phyloP scores from a whole-genome alignment of 495 filamentous ascomycete genomes.

The Endocarpon pusillum region DNA sequence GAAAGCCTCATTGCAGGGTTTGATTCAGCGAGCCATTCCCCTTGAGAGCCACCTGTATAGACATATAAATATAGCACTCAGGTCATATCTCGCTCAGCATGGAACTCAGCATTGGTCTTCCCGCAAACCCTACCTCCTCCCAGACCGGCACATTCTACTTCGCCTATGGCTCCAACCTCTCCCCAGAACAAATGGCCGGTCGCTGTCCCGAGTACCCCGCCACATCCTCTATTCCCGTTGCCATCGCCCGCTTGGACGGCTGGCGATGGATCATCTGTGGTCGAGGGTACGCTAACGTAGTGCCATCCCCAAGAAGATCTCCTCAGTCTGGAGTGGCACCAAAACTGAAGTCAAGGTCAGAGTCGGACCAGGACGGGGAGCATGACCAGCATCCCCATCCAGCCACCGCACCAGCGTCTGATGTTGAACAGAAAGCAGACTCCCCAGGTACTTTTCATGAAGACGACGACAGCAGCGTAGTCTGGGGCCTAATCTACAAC shows the following conservation, averaged over 20 bases:
- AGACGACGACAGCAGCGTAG: constrained; percentile 26
- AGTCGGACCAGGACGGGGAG: constrained; percentile 11
- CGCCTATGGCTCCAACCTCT: constrained; percentile 60
- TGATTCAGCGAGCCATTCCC: too few relatives aligned
- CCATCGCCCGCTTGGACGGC: constrained; percentile 26
- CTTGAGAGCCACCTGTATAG: too few relatives aligned
- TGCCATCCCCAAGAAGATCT: too few relatives aligned
- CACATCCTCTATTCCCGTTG: constrained; percentile 30
- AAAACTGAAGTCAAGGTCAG: too few relatives aligned
- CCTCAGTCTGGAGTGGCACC: too few relatives aligned
- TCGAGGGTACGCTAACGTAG: constrained; percentile 53
- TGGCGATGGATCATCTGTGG: constrained; percentile 53
- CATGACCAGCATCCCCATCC: constrained; percentile 12
- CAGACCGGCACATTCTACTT: constrained; percentile 35
- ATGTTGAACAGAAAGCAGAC: constrained; percentile 12
- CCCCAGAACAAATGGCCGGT: constrained; percentile 41
- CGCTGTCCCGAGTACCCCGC: constrained; percentile 39
- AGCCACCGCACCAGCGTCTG: not conserved
- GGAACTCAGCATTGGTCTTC: too few relatives aligned
- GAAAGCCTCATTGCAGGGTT: too few relatives aligned
- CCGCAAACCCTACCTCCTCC: too few relatives aligned
- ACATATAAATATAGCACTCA: too few relatives aligned
- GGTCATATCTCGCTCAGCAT: too few relatives aligned
- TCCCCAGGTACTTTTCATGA: not conserved
- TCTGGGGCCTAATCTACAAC: constrained; percentile 45